Conservation (phyloP, 768 basidiomycete species). For the Cystoderma amianthinum region DNA sequence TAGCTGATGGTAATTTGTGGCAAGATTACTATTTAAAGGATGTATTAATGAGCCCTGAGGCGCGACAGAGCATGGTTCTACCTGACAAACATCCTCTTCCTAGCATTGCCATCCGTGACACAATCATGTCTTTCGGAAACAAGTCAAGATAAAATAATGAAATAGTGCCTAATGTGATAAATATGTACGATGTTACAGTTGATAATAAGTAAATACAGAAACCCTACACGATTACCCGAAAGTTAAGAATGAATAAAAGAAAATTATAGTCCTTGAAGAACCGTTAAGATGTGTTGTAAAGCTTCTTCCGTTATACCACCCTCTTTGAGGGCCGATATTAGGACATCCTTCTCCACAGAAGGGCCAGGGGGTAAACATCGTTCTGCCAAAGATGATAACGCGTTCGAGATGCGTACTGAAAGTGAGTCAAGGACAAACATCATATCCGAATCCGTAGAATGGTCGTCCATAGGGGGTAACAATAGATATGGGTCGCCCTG, state of each 20-base stretch:
- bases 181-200: not conserved
- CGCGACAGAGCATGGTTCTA: conserved; percentile 32
- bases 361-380: conserved; percentile 12
- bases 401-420: conserved; percentile 70
- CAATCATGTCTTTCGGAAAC: conserved; percentile 10
- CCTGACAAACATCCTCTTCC: conserved; percentile 38
- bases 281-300: conserved; percentile 26
- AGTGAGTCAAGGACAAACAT: conserved; percentile 70
- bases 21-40: conserved; percentile 35
- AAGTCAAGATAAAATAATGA: too few relatives aligned
- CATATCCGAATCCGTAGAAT: conserved; percentile 69
- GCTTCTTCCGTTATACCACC: too few relatives aligned
- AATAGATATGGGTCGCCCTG: conserved; percentile 57
- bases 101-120: conserved; percentile 28
- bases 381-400: conserved; percentile 32
- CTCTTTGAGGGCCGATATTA: conserved; percentile 26
- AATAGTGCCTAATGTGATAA: not conserved
- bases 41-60: conserved; percentile 32
- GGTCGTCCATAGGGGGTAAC: conserved; percentile 62
- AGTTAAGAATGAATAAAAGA: too few relatives aligned
- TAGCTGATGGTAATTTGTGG: conserved; percentile 34
- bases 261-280: conserved; percentile 13
- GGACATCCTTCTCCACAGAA: conserved; percentile 15
- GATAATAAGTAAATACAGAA: not conserved
- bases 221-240: not conserved